Conservation (phyloP, 1,284 basidiomycete species). For the Sporisorium graminicola region DNA sequence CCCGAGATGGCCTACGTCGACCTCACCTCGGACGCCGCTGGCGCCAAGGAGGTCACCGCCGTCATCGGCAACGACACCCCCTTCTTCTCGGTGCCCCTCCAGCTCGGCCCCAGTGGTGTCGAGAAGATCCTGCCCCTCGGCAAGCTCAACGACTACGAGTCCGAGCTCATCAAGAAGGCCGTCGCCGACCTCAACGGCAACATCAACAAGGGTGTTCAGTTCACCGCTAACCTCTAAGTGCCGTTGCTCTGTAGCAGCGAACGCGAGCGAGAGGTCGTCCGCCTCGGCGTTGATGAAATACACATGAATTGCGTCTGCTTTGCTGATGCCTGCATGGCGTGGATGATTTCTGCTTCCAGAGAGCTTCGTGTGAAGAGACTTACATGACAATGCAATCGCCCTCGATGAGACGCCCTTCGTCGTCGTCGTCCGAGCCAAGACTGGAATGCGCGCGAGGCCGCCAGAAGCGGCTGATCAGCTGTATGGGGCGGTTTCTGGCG, state of each 20-base stretch:
- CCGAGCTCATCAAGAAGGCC: constrained; percentile 72
- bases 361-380: too few species aligned
- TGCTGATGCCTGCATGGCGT: too few species aligned
- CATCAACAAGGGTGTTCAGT: constrained; percentile 72
- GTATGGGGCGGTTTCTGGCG: neutral
- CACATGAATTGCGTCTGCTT: neutral
- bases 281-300: neutral
- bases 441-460: constrained; percentile 19
- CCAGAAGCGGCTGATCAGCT: constrained; percentile 3
- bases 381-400: constrained; percentile 11
- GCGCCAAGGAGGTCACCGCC: constrained; percentile 58
- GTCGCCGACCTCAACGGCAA: constrained; percentile 73
- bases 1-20: constrained; percentile 68
- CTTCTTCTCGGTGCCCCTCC: constrained; percentile 68
- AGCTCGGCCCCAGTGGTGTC: constrained; percentile 71
- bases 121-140: constrained; percentile 74
- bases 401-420: neutral
- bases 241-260: too few species aligned
- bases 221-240: constrained; percentile 49
- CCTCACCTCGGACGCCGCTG: constrained; percentile 59
- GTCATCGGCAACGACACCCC: constrained; percentile 61
- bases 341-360: neutral
- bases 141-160: constrained; percentile 72
- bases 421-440: constrained; percentile 4
- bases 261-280: too few species aligned